A percentile compares a stretch with the other conserved stretches of the same genome.
Evolutionary conservation across 495 filamentous ascomycete species (phyloP).

Genomic region (Daldinia loculata): DNA sequence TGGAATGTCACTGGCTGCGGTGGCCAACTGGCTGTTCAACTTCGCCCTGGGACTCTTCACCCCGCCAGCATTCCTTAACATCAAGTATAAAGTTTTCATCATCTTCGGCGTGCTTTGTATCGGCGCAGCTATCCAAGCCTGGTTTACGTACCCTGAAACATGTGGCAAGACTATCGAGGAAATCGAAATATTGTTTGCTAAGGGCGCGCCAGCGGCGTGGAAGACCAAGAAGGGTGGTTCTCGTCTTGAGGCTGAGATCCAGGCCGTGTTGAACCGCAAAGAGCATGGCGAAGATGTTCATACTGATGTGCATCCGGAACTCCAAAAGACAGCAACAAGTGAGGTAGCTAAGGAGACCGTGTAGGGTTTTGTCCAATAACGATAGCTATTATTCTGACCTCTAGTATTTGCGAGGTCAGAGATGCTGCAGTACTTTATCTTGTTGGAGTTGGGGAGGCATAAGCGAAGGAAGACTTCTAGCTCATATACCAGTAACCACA

Average conservation of each 20-base stretch:
- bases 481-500: not conserved
- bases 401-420: not conserved
- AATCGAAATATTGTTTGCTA: constrained; percentile 68
- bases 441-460: not conserved
- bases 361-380: not conserved
- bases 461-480: not conserved
- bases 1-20: constrained; percentile 72
- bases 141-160: constrained; percentile 76
- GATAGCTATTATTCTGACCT: not conserved
- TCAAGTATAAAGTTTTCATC: constrained; percentile 76
- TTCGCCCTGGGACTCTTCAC: constrained; percentile 77
- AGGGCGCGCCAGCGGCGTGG: constrained; percentile 64
- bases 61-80: constrained; percentile 75
- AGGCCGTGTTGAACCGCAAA: constrained; percentile 50
- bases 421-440: not conserved
- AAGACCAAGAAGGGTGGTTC: constrained; percentile 65
- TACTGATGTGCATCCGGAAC: constrained; percentile 24
- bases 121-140: constrained; percentile 69
- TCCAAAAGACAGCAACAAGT: constrained; percentile 26
- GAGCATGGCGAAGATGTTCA: constrained; percentile 39
- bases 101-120: constrained; percentile 78
- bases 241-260: constrained; percentile 54
- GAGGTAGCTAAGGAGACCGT: constrained; percentile 32
- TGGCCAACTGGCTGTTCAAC: constrained; percentile 81
- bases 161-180: constrained; percentile 76